phyloP scores from a whole-genome alignment of 345 rosid genomes.

The Linum lewisii region DNA sequence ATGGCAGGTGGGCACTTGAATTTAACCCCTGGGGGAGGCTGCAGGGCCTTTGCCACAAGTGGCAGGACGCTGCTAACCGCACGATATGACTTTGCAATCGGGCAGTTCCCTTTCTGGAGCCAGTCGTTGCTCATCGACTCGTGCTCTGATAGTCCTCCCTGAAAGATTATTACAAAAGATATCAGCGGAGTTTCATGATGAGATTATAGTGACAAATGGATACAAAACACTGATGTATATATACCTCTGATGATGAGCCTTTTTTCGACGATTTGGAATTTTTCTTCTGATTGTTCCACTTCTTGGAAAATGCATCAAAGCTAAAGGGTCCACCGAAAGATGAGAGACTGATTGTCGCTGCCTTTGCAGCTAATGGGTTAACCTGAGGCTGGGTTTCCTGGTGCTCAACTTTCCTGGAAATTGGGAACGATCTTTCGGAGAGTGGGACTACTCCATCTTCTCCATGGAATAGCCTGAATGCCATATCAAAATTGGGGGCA shows the following conservation, averaged over 20 bases:
- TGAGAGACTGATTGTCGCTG: slow-evolving; percentile 91
- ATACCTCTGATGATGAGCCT: slow-evolving; percentile 62
- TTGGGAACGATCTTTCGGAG: slow-evolving; percentile 36
- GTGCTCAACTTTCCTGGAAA: slow-evolving; percentile 26
- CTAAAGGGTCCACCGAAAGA: slow-evolving; percentile 85
- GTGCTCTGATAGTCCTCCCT: slow-evolving; percentile 54
- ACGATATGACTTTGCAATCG: slow-evolving; percentile 81
- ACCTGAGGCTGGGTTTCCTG: slow-evolving; percentile 35
- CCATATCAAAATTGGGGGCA: slow-evolving; percentile 89
- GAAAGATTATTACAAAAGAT: slow-evolving; percentile 20
- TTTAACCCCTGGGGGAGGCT: slow-evolving; percentile 73
- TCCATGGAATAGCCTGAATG: slow-evolving; percentile 92
- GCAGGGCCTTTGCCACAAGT: slow-evolving; percentile 67
- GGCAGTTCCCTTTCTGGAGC: slow-evolving; percentile 84
- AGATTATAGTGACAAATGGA: background rate
- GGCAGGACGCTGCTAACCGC: slow-evolving; percentile 78
- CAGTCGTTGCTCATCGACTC: slow-evolving; percentile 73
- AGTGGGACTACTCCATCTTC: slow-evolving; percentile 92
- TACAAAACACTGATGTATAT: background rate
- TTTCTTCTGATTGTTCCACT: slow-evolving; percentile 40
- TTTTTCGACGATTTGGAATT: slow-evolving; percentile 56
- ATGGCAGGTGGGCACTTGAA: slow-evolving; percentile 66
- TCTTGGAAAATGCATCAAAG: slow-evolving; percentile 64
- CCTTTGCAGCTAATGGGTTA: slow-evolving; percentile 91
- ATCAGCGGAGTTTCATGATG: slow-evolving; percentile 8